phyloP scores from a whole-genome alignment of 2,329 filamentous ascomycete species.

The Rhinocladiella mackenziei region DNA sequence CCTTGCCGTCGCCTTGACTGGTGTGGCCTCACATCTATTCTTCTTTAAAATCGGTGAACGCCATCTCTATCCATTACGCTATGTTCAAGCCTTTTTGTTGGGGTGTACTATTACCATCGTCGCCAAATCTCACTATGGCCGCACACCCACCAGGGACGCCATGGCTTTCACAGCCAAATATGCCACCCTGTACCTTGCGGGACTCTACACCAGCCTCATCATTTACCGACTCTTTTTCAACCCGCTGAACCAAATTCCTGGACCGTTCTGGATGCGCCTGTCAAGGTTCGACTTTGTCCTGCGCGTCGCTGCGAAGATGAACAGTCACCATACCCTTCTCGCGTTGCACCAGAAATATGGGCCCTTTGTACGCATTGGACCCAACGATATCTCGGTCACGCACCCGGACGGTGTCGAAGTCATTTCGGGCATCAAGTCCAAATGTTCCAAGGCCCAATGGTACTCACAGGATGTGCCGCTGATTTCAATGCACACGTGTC shows the following conservation, averaged over 20 bases:
- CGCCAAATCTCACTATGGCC: slow-evolving; percentile 9
- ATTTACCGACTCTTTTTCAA: slow-evolving; percentile 34
- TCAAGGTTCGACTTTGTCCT: slow-evolving; percentile 18
- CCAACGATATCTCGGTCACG: slow-evolving; percentile 22
- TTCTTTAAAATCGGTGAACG: slow-evolving; percentile 25
- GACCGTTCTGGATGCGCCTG: slow-evolving; percentile 30
- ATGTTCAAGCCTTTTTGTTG: slow-evolving; percentile 17
- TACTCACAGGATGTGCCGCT: slow-evolving; percentile 39
- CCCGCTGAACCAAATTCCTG: slow-evolving; percentile 34
- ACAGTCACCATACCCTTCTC: slow-evolving; percentile 12
- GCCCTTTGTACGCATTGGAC: slow-evolving; percentile 25
- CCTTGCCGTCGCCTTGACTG: slow-evolving; percentile 4
- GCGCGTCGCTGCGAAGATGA: slow-evolving; percentile 3
- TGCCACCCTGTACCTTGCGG: slow-evolving; percentile 13
- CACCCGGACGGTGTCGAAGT: slow-evolving; percentile 32
- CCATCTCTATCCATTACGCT: slow-evolving; percentile 12
- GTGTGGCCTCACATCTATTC: slow-evolving; percentile 16
- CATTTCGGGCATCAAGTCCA: slow-evolving; percentile 39
- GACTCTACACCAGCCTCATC: slow-evolving; percentile 19
- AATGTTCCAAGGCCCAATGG: slow-evolving; percentile 41
- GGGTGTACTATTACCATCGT: slow-evolving; percentile 5
- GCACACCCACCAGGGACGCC: slow-evolving; percentile 6
- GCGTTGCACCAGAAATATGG: slow-evolving; percentile 24
- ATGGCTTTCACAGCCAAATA: slow-evolving; percentile 5
- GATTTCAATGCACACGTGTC: slow-evolving; percentile 38